Conservation (phyloP, 1,284 basidiomycete species). For the Pseudozyma tsukubaensis region DNA sequence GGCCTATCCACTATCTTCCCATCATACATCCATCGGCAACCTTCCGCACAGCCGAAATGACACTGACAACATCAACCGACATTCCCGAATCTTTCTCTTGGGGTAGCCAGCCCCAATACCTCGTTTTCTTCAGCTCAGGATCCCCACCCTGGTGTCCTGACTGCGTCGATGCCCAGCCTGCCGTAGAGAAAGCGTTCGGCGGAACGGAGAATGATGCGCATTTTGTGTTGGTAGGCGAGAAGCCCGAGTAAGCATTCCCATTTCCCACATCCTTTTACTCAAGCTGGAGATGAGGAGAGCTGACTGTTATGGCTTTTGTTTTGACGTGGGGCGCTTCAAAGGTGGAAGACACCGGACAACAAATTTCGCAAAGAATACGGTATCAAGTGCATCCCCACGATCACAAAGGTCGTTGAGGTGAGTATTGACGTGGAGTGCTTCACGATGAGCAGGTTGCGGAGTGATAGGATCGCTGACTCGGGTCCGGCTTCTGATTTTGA, state of each 20-base stretch:
- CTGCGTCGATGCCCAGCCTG: slow-evolving; percentile 50
- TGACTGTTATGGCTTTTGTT: background rate
- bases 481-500: no score
- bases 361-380: slow-evolving; percentile 37
- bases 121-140: slow-evolving; percentile 58
- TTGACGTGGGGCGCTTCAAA: background rate
- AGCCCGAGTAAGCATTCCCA: slow-evolving; percentile 27
- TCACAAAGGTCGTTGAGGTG: slow-evolving; percentile 41
- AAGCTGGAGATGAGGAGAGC: background rate
- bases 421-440: slow-evolving; percentile 2
- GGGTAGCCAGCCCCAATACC: slow-evolving; percentile 12
- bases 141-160: slow-evolving; percentile 57
- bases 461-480: no score
- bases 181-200: slow-evolving; percentile 44
- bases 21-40: background rate
- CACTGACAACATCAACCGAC: slow-evolving; percentile 25
- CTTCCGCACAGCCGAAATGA: slow-evolving; percentile 14
- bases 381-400: slow-evolving; percentile 51
- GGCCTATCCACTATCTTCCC: background rate
- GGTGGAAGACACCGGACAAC: slow-evolving; percentile 50
- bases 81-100: slow-evolving; percentile 1
- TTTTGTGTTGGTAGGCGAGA: slow-evolving; percentile 48
- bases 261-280: background rate
- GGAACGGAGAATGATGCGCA: slow-evolving; percentile 23
- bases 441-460: no score